These are phyloP conservation scores for Globisporangium polare DNA, from an alignment of 352 stramenopile species.

Conservation along the genomic window DNA sequence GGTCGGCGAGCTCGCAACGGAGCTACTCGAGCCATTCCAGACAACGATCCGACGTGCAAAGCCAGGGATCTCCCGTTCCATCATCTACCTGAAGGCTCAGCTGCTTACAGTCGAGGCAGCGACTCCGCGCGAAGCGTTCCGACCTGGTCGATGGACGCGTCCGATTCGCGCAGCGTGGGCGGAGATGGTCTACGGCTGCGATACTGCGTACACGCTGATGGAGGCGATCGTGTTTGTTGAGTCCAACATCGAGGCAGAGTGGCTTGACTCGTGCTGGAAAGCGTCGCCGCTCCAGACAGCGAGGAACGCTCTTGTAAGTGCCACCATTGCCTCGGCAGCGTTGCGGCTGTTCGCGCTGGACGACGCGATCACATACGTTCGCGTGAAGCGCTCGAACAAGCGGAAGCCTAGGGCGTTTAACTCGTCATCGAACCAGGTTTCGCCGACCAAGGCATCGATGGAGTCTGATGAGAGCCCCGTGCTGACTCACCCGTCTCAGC, in stretches of 20 bases:
- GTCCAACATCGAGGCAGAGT: slow-evolving; percentile 69
- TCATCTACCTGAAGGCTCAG: slow-evolving; percentile 61
- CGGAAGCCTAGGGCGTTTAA: slow-evolving; percentile 28
- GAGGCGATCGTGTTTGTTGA: slow-evolving; percentile 75
- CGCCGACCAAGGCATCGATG: slow-evolving; percentile 5
- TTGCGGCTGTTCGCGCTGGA: slow-evolving; percentile 78
- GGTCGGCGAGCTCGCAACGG: slow-evolving; percentile 63
- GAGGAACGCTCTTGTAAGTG: slow-evolving; percentile 46
- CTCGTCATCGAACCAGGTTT: slow-evolving; percentile 7
- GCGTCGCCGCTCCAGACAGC: slow-evolving; percentile 57
- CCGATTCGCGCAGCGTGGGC: slow-evolving; percentile 67
- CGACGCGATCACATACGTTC: slow-evolving; percentile 69
- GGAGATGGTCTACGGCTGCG: slow-evolving; percentile 65
- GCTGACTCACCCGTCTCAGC: slow-evolving; percentile 33
- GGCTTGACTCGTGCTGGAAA: slow-evolving; percentile 75
- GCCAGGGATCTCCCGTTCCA: slow-evolving; percentile 26
- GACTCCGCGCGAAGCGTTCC: slow-evolving; percentile 77
- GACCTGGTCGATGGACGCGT: slow-evolving; percentile 60
- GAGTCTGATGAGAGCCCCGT: slow-evolving; percentile 15
- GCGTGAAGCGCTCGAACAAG: slow-evolving; percentile 53
- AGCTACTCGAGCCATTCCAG: slow-evolving; percentile 58
- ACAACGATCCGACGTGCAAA: slow-evolving; percentile 48
- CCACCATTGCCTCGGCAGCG: slow-evolving; percentile 66
- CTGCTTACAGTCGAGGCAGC: slow-evolving; percentile 68
- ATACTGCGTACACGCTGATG: slow-evolving; percentile 41